Conservation (phyloP, 345 rosid genomes). For the Lagerstroemia speciosa region DNA sequence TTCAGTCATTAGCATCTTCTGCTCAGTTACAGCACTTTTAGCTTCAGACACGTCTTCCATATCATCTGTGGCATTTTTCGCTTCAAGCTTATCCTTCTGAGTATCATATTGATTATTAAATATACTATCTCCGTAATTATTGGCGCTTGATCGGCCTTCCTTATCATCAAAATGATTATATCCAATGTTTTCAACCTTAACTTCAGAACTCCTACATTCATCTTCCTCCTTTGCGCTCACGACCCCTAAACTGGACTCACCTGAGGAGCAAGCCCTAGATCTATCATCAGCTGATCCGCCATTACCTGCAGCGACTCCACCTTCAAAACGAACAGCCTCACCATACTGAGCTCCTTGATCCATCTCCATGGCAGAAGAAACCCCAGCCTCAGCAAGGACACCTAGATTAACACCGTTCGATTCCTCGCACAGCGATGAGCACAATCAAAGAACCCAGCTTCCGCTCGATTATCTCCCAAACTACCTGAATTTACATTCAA, state of each 20-base stretch:
- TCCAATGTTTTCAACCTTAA: constrained; percentile 4
- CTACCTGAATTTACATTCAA: not conserved
- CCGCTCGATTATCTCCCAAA: constrained; percentile 1
- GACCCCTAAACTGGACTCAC: not conserved
- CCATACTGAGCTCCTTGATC: constrained; percentile 2
- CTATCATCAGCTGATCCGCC: constrained; percentile 6
- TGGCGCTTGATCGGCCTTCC: not conserved
- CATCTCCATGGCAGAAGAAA: not conserved
- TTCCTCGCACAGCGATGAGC: not conserved
- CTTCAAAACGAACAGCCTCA: constrained; percentile 5
- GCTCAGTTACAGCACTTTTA: not conserved
- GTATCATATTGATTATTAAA: not conserved
- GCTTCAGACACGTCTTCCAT: not conserved
- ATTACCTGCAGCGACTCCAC: not conserved
- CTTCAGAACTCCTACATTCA: constrained; percentile 8
- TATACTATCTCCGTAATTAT: not conserved
- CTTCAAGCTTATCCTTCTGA: constrained; percentile 2
- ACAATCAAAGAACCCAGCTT: not conserved
- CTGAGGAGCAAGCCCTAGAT: constrained; percentile 8
- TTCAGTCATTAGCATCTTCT: constrained; percentile 9
- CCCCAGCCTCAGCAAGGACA: not conserved
- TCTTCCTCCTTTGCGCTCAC: not conserved
- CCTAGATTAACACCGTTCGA: constrained; percentile 2
- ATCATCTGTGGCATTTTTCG: not conserved
- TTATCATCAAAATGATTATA: not conserved